Percentiles rank a stretch among this genome's conserved stretches.
These are phyloP conservation scores for Biscogniauxia marginata DNA, from an alignment of 2,329 filamentous ascomycete species.

Conservation along the genomic window DNA sequence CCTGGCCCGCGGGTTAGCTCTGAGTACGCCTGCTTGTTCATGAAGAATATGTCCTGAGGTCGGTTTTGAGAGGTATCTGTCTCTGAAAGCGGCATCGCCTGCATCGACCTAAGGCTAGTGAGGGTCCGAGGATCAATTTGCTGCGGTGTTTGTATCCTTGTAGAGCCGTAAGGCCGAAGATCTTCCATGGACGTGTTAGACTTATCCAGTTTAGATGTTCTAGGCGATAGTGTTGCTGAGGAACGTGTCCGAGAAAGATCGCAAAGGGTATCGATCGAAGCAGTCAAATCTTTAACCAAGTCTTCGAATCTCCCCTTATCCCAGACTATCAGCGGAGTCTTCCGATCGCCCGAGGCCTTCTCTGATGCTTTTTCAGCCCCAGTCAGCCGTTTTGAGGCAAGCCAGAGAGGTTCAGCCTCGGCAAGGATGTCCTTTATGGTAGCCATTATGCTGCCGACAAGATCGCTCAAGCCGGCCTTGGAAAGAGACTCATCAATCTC, in stretches of 20 bases:
- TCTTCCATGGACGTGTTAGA: constrained; percentile 42
- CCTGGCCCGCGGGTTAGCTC: constrained; percentile 45
- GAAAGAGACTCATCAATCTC: constrained; percentile 71
- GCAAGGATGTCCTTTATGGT: constrained; percentile 79
- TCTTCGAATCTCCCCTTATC: constrained; percentile 74
- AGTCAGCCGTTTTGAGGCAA: constrained; percentile 52
- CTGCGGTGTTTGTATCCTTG: constrained; percentile 60
- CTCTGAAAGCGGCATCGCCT: constrained; percentile 39
- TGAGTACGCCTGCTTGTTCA: constrained; percentile 52
- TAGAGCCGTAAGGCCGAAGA: constrained; percentile 54
- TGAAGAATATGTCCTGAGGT: constrained; percentile 48
- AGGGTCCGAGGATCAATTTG: constrained; percentile 56
- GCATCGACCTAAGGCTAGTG: constrained; percentile 45
- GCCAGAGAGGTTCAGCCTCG: constrained; percentile 72
- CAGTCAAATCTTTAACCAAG: constrained; percentile 70
- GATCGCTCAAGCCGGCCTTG: constrained; percentile 71
- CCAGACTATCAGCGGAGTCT: constrained; percentile 59
- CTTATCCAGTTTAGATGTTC: constrained; percentile 36
- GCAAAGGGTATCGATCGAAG: constrained; percentile 76
- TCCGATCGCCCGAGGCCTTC: constrained; percentile 45
- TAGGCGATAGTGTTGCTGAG: constrained; percentile 38
- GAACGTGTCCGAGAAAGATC: constrained; percentile 69
- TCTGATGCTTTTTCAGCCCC: constrained; percentile 39
- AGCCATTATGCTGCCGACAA: constrained; percentile 74
- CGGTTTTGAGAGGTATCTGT: constrained; percentile 28